Evolutionary conservation across 345 rosid genomes (phyloP).

Genomic region (Garcia nutans): DNA sequence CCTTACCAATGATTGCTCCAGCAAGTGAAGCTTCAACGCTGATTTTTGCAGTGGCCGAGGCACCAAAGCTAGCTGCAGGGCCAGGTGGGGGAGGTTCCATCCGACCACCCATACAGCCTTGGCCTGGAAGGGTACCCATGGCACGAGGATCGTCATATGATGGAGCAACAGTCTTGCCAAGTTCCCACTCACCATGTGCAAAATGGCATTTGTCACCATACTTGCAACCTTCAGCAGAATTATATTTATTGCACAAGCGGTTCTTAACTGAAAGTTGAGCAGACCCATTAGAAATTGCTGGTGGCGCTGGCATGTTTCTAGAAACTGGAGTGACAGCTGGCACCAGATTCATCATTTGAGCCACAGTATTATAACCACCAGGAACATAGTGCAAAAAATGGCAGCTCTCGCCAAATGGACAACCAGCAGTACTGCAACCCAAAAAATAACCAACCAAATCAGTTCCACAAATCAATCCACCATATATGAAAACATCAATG

Average conservation of each 20-base stretch:
- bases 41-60: constrained; percentile 76
- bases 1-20: constrained; percentile 83
- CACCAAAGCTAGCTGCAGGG: constrained; percentile 69
- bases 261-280: constrained; percentile 39
- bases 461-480: neutral
- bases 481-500: neutral
- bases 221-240: constrained; percentile 67
- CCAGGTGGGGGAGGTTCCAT: constrained; percentile 41
- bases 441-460: constrained; percentile 16
- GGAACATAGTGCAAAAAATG: constrained; percentile 83
- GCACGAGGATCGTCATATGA: constrained; percentile 51
- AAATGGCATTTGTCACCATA: constrained; percentile 71
- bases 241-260: constrained; percentile 64
- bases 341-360: constrained; percentile 70
- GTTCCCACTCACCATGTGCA: constrained; percentile 80
- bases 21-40: constrained; percentile 84
- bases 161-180: constrained; percentile 46
- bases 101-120: constrained; percentile 47
- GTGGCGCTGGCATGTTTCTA: constrained; percentile 44
- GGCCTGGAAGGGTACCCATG: constrained; percentile 44
- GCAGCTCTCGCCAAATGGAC: constrained; percentile 91
- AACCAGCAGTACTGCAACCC: constrained; percentile 72
- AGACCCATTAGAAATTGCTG: constrained; percentile 39
- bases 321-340: constrained; percentile 44
- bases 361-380: constrained; percentile 76